A percentile compares a stretch with the other conserved stretches of the same genome.
Evolutionary conservation across 2,329 filamentous ascomycete species (phyloP).

Genomic region (Calonectria ilicicola): DNA sequence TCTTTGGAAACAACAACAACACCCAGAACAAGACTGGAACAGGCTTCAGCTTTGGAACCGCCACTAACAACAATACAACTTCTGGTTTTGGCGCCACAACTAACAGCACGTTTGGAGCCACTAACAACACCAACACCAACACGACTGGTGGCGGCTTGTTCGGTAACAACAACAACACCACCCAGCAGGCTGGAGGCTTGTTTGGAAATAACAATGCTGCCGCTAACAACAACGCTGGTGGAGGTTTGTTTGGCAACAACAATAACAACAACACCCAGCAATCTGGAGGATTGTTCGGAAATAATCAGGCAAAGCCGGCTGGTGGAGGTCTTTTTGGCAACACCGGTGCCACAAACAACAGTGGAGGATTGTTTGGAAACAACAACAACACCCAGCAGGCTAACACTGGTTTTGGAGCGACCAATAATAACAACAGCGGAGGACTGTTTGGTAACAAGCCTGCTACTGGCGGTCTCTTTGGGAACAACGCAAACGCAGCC

Average conservation of each 20-base stretch:
- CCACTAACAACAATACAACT: constrained; percentile 52
- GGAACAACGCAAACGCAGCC: constrained; percentile 37
- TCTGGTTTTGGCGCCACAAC: constrained; percentile 52
- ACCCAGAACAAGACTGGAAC: constrained; percentile 49
- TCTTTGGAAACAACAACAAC: constrained; percentile 51
- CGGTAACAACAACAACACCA: constrained; percentile 41
- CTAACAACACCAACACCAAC: constrained; percentile 46
- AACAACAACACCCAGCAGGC: constrained; percentile 55
- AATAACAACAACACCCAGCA: constrained; percentile 46
- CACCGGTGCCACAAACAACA: constrained; percentile 47
- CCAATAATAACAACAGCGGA: constrained; percentile 47
- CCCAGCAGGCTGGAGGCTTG: too few species aligned
- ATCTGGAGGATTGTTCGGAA: constrained; percentile 53
- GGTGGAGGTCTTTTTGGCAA: constrained; percentile 51
- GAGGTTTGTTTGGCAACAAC: constrained; percentile 57
- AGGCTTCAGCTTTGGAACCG: constrained; percentile 46
- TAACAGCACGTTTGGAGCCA: constrained; percentile 47
- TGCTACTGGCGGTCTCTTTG: constrained; percentile 56
- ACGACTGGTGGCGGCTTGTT: constrained; percentile 39
- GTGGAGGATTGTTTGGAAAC: constrained; percentile 59
- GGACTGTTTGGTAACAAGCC: constrained; percentile 39
- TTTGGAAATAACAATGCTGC: constrained; percentile 42
- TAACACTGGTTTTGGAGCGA: constrained; percentile 48
- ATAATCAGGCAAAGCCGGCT: constrained; percentile 25
- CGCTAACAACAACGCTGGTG: constrained; percentile 44